Conservation (phyloP, 176 grass and related monocot species). For the Musa itinerans region DNA sequence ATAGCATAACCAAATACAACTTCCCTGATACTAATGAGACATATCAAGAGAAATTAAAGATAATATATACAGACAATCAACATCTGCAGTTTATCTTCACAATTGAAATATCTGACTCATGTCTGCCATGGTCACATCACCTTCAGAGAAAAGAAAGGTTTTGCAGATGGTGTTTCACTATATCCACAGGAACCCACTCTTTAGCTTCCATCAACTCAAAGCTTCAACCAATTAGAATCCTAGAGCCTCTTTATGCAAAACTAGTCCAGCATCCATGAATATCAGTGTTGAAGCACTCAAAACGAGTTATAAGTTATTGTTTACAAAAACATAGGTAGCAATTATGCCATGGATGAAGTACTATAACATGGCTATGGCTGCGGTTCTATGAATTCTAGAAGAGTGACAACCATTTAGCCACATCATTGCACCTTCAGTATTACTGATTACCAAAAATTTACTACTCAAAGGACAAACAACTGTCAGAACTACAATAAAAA, state of each 20-base stretch:
- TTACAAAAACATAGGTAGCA: not conserved
- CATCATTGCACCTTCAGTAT: not conserved
- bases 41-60: too few species aligned
- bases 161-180: not conserved
- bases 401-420: not conserved
- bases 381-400: too few species aligned
- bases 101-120: too few species aligned
- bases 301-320: not conserved
- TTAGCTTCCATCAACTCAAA: not conserved
- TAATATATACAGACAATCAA: too few species aligned
- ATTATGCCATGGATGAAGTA: too few species aligned
- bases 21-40: too few species aligned
- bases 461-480: not conserved
- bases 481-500: not conserved
- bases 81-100: too few species aligned
- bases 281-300: not conserved
- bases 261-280: not conserved
- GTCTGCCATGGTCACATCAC: too few species aligned
- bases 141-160: not conserved
- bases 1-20: too few species aligned
- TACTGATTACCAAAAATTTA: not conserved
- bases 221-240: not conserved
- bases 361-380: too few species aligned
- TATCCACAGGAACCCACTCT: not conserved
- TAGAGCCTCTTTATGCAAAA: not conserved